These are phyloP conservation scores for Nothophaeocryptopus gaeumannii DNA, from an alignment of 2,329 filamentous ascomycete genomes.

Conservation along the genomic window DNA sequence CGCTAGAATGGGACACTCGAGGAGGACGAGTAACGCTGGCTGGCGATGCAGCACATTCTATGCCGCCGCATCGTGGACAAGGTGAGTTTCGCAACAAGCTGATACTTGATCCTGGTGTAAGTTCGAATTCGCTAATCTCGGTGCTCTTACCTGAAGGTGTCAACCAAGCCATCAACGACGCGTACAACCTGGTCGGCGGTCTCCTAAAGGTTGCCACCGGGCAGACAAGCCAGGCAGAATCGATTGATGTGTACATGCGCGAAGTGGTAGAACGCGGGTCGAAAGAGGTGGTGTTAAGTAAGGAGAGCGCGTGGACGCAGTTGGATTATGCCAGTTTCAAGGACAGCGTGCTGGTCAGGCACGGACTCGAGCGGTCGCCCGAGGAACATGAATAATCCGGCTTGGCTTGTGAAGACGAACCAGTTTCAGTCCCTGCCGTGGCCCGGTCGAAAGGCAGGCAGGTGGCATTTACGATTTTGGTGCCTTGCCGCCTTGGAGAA, in stretches of 20 bases:
- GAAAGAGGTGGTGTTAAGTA: neutral
- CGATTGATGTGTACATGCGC: neutral
- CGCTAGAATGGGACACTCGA: constrained; percentile 22
- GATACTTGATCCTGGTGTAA: too few species aligned
- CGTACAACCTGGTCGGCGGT: constrained; percentile 36
- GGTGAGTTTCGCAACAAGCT: too few species aligned
- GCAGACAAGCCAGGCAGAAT: too few species aligned
- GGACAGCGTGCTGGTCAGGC: neutral
- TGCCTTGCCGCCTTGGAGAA: too few species aligned
- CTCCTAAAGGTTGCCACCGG: too few species aligned
- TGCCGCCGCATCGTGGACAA: constrained; percentile 34
- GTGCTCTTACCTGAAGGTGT: constrained; percentile 37
- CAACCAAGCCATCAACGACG: constrained; percentile 43
- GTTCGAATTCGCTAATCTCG: too few species aligned
- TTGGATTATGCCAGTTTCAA: neutral
- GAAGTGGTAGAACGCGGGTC: neutral
- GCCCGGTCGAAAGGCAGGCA: too few species aligned
- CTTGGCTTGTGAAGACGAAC: too few species aligned
- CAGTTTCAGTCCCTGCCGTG: too few species aligned
- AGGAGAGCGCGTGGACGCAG: neutral
- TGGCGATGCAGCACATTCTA: constrained; percentile 44
- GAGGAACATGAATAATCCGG: too few species aligned
- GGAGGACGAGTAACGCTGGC: constrained; percentile 29
- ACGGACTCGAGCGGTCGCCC: neutral
- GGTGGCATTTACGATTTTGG: too few species aligned